Evolutionary conservation across 805 yeast species (phyloP).

Genomic region (Metschnikowia continentalis): DNA sequence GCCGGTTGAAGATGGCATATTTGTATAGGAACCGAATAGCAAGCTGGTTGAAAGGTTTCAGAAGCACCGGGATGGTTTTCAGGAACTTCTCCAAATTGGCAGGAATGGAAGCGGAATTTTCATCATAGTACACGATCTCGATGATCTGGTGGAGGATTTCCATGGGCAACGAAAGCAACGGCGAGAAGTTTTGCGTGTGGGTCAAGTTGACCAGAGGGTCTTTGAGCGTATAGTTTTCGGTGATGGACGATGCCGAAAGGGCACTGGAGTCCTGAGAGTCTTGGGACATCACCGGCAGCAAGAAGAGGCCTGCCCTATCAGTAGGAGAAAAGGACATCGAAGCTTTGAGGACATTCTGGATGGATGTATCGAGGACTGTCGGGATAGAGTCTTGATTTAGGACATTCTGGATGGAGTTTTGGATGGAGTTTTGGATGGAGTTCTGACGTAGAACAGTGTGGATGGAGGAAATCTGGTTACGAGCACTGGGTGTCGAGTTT

Average conservation of each 20-base stretch:
- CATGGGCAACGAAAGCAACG: slow-evolving; percentile 43
- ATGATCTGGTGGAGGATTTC: slow-evolving; percentile 54
- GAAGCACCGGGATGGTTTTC: slow-evolving; percentile 51
- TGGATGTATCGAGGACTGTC: neutral
- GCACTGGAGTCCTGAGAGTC: slow-evolving; percentile 2
- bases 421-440: no score
- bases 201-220: slow-evolving; percentile 15
- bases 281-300: slow-evolving; percentile 18
- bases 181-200: slow-evolving; percentile 14
- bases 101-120: slow-evolving; percentile 48
- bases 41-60: slow-evolving; percentile 54
- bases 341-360: slow-evolving; percentile 1
- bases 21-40: slow-evolving; percentile 57
- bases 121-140: slow-evolving; percentile 52
- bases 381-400: no score
- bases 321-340: slow-evolving; percentile 12
- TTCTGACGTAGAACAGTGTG: no score
- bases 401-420: no score
- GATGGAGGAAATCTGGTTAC: no score
- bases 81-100: slow-evolving; percentile 49
- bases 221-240: slow-evolving; percentile 15
- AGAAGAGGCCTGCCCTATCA: slow-evolving; percentile 14
- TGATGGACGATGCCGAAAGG: slow-evolving; percentile 13
- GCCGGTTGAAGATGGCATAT: slow-evolving; percentile 72
- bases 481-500: no score